Evolutionary conservation across 768 basidiomycete species (phyloP).

Genomic region (Asterophora lycoperdoides): DNA sequence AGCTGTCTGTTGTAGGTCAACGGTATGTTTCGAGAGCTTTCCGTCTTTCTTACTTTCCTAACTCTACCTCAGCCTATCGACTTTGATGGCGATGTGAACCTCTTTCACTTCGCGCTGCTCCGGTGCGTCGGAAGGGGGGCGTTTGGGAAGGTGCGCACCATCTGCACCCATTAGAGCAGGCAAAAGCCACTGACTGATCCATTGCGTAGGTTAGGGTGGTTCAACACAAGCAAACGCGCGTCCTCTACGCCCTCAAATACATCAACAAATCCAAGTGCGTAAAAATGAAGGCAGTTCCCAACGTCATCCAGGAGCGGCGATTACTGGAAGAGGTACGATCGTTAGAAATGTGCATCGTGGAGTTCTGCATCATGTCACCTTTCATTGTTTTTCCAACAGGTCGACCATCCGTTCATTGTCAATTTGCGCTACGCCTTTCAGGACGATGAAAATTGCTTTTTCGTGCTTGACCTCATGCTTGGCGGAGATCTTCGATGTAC

Average conservation of each 20-base stretch:
- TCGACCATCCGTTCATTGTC: slow-evolving; percentile 94
- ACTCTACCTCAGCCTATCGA: slow-evolving; percentile 68
- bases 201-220: slow-evolving; percentile 87
- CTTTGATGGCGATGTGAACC: slow-evolving; percentile 92
- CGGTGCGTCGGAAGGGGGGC: slow-evolving; percentile 98
- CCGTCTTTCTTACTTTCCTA: background rate
- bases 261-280: slow-evolving; percentile 98
- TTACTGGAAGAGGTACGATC: slow-evolving; percentile 84
- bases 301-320: slow-evolving; percentile 94
- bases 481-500: slow-evolving; percentile 91
- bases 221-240: slow-evolving; percentile 97
- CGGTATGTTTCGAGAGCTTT: slow-evolving; percentile 40
- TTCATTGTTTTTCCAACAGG: slow-evolving; percentile 44
- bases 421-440: slow-evolving; percentile 96
- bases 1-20: slow-evolving; percentile 79
- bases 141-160: slow-evolving; percentile 80
- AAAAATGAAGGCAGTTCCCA: slow-evolving; percentile 97
- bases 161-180: slow-evolving; percentile 8
- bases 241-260: slow-evolving; percentile 96
- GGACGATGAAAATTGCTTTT: slow-evolving; percentile 98
- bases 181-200: background rate
- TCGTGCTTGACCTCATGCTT: slow-evolving; percentile 95
- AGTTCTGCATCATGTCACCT: background rate
- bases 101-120: slow-evolving; percentile 94
- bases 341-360: background rate